Evolutionary conservation across 306 rosid genomes (phyloP), one percentile per base, ranked within the genome.

Genomic region (Cucumis cinereus): DNA sequence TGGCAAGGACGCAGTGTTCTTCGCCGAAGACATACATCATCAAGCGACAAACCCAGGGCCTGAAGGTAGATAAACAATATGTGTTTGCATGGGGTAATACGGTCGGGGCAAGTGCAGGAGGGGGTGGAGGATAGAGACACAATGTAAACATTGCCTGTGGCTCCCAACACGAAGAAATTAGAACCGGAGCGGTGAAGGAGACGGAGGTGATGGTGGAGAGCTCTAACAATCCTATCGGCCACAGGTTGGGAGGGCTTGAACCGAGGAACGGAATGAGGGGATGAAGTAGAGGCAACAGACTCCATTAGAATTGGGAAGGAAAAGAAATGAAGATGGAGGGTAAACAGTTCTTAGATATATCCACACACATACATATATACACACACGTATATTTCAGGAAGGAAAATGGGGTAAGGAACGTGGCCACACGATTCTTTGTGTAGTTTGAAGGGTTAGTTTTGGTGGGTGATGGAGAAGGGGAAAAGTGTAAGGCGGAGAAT

Each of bases 101-200:
- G 96, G 77, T 92, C 96, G 0, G 99, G 98, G 85, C 99, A 95
- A 8, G 91, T 84, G 90, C 99, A 95, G 0, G 88, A 80, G 5
- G 90, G 98, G 1, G 82, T 74, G 35, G 78, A 26, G 49, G 92
- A 80, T 36, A 90, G 19, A 69, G 75, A 76, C 10, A 91, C 96
- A 0, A 89, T 82, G 87, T 91, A 93, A 10, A 93, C 98, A 64
- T 95, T 95, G 0, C 96, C 92, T 8, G 96, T 89, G 83, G 96
- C 90, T 4, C 96, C 98, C 45, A 89, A 56, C 68, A 92, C 78
- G 82, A 85, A 95, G 92, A 95, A 92, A 14, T 77, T 81, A 76
- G 93, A 73, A 16, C 80, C 82, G 4, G 85, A 38, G 40, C 92
- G 98, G 90, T 89, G 96, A 81, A 95, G 97, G 43, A 95, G 89